Percentiles rank a stretch among this genome's conserved stretches.
Conservation (phyloP, 352 stramenopile species). For the Halophytophthora polymorphica region DNA sequence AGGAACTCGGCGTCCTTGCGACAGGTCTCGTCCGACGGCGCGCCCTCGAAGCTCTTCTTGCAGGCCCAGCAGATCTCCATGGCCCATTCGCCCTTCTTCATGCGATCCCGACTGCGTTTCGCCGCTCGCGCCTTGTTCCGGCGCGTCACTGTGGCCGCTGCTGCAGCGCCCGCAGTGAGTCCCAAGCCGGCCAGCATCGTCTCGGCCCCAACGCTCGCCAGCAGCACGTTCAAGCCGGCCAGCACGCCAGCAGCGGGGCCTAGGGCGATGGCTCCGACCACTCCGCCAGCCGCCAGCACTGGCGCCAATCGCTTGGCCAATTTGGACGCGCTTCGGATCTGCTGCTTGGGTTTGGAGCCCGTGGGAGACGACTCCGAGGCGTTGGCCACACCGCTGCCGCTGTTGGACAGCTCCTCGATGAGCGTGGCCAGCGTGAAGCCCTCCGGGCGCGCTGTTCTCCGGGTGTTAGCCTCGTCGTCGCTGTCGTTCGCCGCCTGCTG, state of each 20-base stretch:
- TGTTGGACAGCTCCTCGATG: slow-evolving; percentile 30
- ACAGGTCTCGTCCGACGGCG: slow-evolving; percentile 45
- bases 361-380: slow-evolving; percentile 1
- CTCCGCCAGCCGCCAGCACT: slow-evolving; percentile 55
- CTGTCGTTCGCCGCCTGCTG: not conserved
- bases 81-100: slow-evolving; percentile 55
- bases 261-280: slow-evolving; percentile 53
- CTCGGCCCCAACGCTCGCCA: slow-evolving; percentile 49
- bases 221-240: slow-evolving; percentile 56
- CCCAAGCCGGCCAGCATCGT: slow-evolving; percentile 56
- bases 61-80: slow-evolving; percentile 73
- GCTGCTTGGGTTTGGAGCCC: slow-evolving; percentile 9
- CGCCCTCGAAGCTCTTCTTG: slow-evolving; percentile 42
- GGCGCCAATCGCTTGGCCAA: slow-evolving; percentile 38
- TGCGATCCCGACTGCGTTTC: slow-evolving; percentile 31
- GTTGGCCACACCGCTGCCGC: slow-evolving; percentile 13
- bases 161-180: slow-evolving; percentile 50
- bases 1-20: slow-evolving; percentile 58
- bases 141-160: slow-evolving; percentile 48
- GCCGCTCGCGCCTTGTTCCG: slow-evolving; percentile 46
- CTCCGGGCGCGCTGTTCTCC: not conserved
- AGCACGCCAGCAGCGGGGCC: slow-evolving; percentile 44
- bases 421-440: slow-evolving; percentile 34
- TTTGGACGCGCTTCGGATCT: slow-evolving; percentile 21
- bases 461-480: slow-evolving; percentile 7